Evolutionary conservation across 2,329 filamentous ascomycete species (phyloP), one percentile per base, ranked within the genome.

Genomic region (Zasmidium angulare): DNA sequence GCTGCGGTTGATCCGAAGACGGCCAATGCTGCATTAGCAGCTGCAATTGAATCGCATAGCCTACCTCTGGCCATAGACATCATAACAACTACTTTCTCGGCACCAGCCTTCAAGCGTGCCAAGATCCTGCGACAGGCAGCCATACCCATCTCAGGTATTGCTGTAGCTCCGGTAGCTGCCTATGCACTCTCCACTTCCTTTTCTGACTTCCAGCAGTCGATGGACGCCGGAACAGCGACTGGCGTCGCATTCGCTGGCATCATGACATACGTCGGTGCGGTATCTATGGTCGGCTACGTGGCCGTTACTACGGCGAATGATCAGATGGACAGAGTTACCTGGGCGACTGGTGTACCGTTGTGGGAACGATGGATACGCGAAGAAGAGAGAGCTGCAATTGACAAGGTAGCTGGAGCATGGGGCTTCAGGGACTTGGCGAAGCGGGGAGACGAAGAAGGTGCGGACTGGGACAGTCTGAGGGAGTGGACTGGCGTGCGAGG

Each of bases 311-410:
- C 93, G 31, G 83, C 88, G 61, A 97, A 97, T 75, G 93, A 98
- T 74, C 92, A 98, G 76, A 96, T 97, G 90, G 88, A 89, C 69
- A 86, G 95, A 20, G 91, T 98, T 3, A 93, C 91, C 1, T 99
- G 95, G 95, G 82, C 89, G 9, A 86, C 86, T 0, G 95, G 95
- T 11, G 88, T 91, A 31, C 89, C 90, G 21, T 78, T 98, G 63
- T 84, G 89, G 62, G 84, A 91, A 69, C 84, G 95, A 14, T 98
- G 93, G 90, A 75, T 96, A 55, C 83, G 91, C 31, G 95, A 98
- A 74, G 92, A 96, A 64, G 93, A 99, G 79, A 83, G 95, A 22
- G 89, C 88, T 2, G 91, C 92, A 0, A 80, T 96, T 64, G 95
- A 99, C 78, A 87, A 85, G 70, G 85, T 99, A 58, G 92, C 93